Percentiles rank a stretch among this genome's conserved stretches.
Evolutionary conservation across 2,329 filamentous ascomycete species (phyloP).

Genomic region (Xylaria sp.): DNA sequence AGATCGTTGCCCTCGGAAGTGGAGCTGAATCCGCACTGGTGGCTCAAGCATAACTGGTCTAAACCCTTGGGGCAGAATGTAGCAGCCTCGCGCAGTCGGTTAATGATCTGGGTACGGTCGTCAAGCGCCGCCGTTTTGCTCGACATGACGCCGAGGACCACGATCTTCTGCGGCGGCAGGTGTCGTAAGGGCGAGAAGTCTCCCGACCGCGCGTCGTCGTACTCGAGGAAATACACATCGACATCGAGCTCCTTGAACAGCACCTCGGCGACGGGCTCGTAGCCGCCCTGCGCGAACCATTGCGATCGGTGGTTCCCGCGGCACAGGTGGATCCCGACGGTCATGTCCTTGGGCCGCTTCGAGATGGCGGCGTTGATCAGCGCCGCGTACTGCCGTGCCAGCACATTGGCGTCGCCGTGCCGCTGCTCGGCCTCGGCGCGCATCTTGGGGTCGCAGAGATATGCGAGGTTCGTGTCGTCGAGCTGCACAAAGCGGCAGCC

Average conservation of each 20-base stretch:
- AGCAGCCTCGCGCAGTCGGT: slow-evolving; percentile 51
- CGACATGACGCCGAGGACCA: slow-evolving; percentile 61
- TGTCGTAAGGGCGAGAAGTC: slow-evolving; percentile 61
- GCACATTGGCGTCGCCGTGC: slow-evolving; percentile 54
- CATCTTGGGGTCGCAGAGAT: slow-evolving; percentile 63
- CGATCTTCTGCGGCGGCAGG: slow-evolving; percentile 59
- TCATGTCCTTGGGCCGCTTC: slow-evolving; percentile 59
- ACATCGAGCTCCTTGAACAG: slow-evolving; percentile 62
- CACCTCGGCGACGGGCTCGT: slow-evolving; percentile 63
- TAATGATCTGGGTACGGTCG: slow-evolving; percentile 47
- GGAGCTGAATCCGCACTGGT: slow-evolving; percentile 64
- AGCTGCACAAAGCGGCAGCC: slow-evolving; percentile 63
- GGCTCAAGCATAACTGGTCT: slow-evolving; percentile 60
- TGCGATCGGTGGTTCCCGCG: slow-evolving; percentile 61
- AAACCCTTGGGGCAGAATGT: slow-evolving; percentile 56
- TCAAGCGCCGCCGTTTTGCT: slow-evolving; percentile 65
- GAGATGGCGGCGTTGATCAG: slow-evolving; percentile 61
- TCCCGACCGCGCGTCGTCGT: slow-evolving; percentile 61
- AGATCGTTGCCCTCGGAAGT: slow-evolving; percentile 63
- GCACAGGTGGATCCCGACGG: slow-evolving; percentile 62
- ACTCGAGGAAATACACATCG: slow-evolving; percentile 65
- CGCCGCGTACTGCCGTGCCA: slow-evolving; percentile 58
- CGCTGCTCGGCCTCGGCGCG: slow-evolving; percentile 57
- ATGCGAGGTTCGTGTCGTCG: slow-evolving; percentile 65
- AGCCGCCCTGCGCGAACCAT: slow-evolving; percentile 64